Evolutionary conservation across 441 rosid species (phyloP).

Genomic region (Gossypium davidsonii): DNA sequence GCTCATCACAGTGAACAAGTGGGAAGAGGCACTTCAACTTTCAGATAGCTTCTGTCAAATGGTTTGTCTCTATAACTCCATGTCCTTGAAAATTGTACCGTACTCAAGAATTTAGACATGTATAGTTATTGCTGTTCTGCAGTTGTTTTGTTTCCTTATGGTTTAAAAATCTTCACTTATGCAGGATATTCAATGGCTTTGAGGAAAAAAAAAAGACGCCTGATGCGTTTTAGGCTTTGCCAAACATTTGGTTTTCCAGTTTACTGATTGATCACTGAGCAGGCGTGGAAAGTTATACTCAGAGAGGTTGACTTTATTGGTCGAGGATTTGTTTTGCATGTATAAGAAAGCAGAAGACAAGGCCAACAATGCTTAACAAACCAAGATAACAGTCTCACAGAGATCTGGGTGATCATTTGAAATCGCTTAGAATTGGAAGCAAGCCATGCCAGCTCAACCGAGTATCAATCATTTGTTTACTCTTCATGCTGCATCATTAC

Average conservation of each 20-base stretch:
- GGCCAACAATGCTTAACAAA: neutral
- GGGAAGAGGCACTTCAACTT: conserved; percentile 69
- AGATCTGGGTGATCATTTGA: neutral
- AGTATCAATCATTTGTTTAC: neutral
- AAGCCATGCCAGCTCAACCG: neutral
- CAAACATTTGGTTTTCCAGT: neutral
- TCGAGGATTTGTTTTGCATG: neutral
- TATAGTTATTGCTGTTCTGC: neutral
- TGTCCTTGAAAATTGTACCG: neutral
- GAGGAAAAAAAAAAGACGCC: conserved; percentile 20
- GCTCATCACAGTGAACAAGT: conserved; percentile 48
- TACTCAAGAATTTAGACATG: neutral
- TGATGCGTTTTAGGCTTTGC: conserved; percentile 17
- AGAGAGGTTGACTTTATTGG: neutral
- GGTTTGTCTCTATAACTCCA: conserved; percentile 53
- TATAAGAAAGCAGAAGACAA: neutral
- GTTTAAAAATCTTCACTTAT: conserved; percentile 9
- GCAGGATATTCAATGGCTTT: conserved; percentile 40
- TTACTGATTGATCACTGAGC: neutral
- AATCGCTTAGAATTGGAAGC: neutral
- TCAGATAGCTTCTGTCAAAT: conserved; percentile 55
- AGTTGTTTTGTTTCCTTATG: neutral
- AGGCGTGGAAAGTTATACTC: neutral
- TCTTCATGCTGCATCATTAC: neutral
- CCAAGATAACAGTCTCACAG: neutral